Base-by-base conservation (phyloP, 2,329 filamentous ascomycete species). In the Monilinia aucupariae region DNA sequence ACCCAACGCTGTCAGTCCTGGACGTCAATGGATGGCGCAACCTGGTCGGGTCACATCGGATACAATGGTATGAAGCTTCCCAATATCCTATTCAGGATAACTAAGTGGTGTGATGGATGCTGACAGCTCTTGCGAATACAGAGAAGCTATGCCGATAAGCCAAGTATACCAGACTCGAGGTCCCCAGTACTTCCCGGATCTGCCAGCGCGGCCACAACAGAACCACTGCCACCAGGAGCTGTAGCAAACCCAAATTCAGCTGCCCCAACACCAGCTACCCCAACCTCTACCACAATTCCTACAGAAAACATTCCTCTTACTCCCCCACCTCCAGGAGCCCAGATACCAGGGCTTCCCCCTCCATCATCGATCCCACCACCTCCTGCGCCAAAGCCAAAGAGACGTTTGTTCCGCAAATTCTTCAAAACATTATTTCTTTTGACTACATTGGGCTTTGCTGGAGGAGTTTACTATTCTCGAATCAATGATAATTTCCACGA, bases 401-500 rank as follows among this genome's bases (percentile, higher is more conserved):
- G 84, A 80, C 84, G 89, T 66, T 85, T 89, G 64, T 84, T 96
- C 74, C 89, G 84, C 80, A 85, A 90, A 67, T 85, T 89, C 74
- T 78, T 97, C 64, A 78, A 92, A 68, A 90, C 89, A 61, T 77
- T 97, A 55, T 78, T 92, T 66, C 77, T 96, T 51, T 83, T 97
- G 34, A 86, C 89, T 32, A 85, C 85, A 7, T 77, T 96, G 51
- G 87, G 89, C 47, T 99, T 96, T 72, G 90, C 84, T 62, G 92
- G 92, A 68, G 92, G 93, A 69, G 87, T 97, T 62, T 96, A 90
- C 81, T 94, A 96, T 77, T 93, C 94, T 62, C 86, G 96, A 68
- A 83, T 94, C 76, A 96, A 89, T 74, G 94, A 99, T 80, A 96
- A 91, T 78, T 99, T 97, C 83, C 93, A 99, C 78, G 94, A 99